These are phyloP conservation scores for Cornus florida DNA, from an alignment of 148 eudicot species.

Conservation along the genomic window DNA sequence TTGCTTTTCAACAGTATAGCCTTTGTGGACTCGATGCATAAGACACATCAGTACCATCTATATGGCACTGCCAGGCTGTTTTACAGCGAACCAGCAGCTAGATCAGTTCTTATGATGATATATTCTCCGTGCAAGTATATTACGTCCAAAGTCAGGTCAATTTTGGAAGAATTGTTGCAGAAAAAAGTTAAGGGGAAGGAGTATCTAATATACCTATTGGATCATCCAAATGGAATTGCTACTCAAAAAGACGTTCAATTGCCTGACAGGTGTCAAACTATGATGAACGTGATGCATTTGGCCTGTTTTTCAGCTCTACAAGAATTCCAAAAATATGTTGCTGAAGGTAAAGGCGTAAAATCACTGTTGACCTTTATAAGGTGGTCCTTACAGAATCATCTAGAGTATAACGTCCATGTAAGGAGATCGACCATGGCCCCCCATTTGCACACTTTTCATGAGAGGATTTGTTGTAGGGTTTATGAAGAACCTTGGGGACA, in stretches of 20 bases:
- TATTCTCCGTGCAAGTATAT: slow-evolving; percentile 74
- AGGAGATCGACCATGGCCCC: slow-evolving; percentile 40
- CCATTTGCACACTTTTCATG: slow-evolving; percentile 37
- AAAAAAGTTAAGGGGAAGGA: slow-evolving; percentile 29
- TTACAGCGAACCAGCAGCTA: slow-evolving; percentile 53
- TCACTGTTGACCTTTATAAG: slow-evolving; percentile 43
- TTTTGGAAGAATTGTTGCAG: slow-evolving; percentile 45
- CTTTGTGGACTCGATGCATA: slow-evolving; percentile 56
- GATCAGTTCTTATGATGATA: slow-evolving; percentile 78
- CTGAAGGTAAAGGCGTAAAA: slow-evolving; percentile 43
- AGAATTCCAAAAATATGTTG: slow-evolving; percentile 33
- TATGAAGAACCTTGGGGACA: slow-evolving; percentile 73
- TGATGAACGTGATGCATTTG: slow-evolving; percentile 58
- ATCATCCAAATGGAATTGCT: slow-evolving; percentile 35
- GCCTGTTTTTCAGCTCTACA: slow-evolving; percentile 59
- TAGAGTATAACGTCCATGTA: slow-evolving; percentile 20
- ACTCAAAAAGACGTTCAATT: slow-evolving; percentile 32
- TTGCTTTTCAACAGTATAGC: slow-evolving; percentile 42
- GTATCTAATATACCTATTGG: slow-evolving; percentile 39
- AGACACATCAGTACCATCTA: slow-evolving; percentile 45
- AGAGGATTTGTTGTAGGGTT: slow-evolving; percentile 52
- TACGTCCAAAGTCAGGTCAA: slow-evolving; percentile 46
- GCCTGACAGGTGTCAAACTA: slow-evolving; percentile 42
- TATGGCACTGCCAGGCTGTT: slow-evolving; percentile 27
- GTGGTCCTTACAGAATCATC: slow-evolving; percentile 45